phyloP scores from a whole-genome alignment of 2,329 filamentous ascomycete genomes.

The Aspergillus neoniger region DNA sequence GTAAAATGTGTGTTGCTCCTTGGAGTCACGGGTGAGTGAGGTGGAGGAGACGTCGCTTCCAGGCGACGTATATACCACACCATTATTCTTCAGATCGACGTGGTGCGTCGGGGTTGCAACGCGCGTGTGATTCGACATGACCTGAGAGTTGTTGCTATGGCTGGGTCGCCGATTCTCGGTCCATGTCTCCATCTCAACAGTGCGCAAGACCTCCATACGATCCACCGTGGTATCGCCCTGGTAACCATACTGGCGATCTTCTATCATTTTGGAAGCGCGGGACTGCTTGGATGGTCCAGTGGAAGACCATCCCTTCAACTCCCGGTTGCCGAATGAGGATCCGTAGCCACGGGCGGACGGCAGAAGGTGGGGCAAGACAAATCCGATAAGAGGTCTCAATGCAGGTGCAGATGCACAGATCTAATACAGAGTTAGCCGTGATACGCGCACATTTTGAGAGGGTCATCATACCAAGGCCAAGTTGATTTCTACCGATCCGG shows the following conservation, averaged over 20 bases:
- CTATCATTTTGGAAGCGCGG: constrained; percentile 1
- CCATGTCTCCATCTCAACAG: constrained; percentile 40
- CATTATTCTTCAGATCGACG: constrained; percentile 23
- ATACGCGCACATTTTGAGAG: background rate
- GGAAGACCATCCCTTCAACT: constrained; percentile 26
- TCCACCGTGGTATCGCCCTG: constrained; percentile 20
- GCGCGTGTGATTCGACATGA: constrained; percentile 20
- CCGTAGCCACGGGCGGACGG: constrained; percentile 27
- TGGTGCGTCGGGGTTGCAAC: constrained; percentile 16
- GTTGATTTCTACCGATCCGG: constrained; percentile 37
- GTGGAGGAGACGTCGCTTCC: constrained; percentile 24
- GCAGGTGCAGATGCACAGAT: constrained; percentile 42
- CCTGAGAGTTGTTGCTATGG: constrained; percentile 20
- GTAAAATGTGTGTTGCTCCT: background rate
- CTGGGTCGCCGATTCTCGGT: constrained; percentile 26
- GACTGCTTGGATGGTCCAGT: constrained; percentile 27
- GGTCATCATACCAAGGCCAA: constrained; percentile 35
- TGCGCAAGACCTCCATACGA: constrained; percentile 36
- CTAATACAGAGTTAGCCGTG: constrained; percentile 21
- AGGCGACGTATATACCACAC: constrained; percentile 23
- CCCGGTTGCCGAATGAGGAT: constrained; percentile 21
- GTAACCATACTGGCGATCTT: constrained; percentile 18
- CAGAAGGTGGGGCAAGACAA: constrained; percentile 36
- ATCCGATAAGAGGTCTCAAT: constrained; percentile 36
- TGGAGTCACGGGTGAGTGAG: constrained; percentile 15